These are phyloP conservation scores for Termitomyces sp. DNA, from an alignment of 768 basidiomycete genomes.

Conservation along the genomic window DNA sequence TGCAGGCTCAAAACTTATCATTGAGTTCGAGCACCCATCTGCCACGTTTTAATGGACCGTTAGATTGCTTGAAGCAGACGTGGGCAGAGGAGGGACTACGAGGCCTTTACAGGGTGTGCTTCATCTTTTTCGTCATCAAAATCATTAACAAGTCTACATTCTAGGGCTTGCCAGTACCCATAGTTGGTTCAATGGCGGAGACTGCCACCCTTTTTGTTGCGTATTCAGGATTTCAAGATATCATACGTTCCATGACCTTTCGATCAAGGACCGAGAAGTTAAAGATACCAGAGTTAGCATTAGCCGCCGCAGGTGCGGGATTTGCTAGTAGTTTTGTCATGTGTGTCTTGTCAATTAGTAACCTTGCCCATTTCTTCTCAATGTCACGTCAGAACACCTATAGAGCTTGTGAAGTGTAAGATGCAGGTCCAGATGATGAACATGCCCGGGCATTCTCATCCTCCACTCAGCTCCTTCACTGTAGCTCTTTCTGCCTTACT, in stretches of 20 bases:
- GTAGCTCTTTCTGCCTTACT: slow-evolving; percentile 1
- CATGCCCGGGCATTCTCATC: slow-evolving; percentile 10
- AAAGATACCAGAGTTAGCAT: slow-evolving; percentile 60
- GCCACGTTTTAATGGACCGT: slow-evolving; percentile 71
- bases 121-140: not conserved
- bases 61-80: slow-evolving; percentile 86
- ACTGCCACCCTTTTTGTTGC: slow-evolving; percentile 87
- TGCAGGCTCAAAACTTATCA: slow-evolving; percentile 78
- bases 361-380: not conserved
- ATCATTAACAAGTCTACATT: not conserved
- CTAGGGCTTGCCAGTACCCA: slow-evolving; percentile 90
- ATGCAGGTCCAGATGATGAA: slow-evolving; percentile 88
- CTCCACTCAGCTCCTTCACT: slow-evolving; percentile 5
- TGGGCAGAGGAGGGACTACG: slow-evolving; percentile 75
- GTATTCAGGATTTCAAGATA: slow-evolving; percentile 73
- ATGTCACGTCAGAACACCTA: slow-evolving; percentile 55
- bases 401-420: slow-evolving; percentile 87
- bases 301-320: slow-evolving; percentile 87
- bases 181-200: slow-evolving; percentile 91
- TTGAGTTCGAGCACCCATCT: slow-evolving; percentile 34
- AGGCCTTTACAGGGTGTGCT: slow-evolving; percentile 81
- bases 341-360: slow-evolving; percentile 35
- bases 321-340: slow-evolving; percentile 83
- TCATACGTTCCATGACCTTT: slow-evolving; percentile 40
- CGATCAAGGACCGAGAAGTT: slow-evolving; percentile 38